These are phyloP conservation scores for Escovopsis weberi DNA, from an alignment of 2,329 filamentous ascomycete genomes.

Conservation along the genomic window DNA sequence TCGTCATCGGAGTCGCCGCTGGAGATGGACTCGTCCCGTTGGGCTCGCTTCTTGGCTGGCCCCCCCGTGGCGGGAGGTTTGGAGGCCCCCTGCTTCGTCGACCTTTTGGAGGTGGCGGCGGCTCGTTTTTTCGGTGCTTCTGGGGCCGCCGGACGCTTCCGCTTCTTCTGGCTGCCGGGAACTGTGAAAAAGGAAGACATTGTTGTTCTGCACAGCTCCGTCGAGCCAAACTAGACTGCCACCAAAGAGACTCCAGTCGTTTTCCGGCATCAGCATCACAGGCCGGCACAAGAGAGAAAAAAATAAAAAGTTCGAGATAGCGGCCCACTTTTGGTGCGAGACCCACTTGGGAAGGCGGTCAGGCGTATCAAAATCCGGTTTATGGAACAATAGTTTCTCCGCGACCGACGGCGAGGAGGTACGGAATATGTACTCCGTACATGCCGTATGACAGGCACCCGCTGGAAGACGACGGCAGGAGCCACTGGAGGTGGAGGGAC, in stretches of 20 bases:
- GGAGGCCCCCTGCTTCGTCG: constrained; percentile 22
- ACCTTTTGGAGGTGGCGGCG: constrained; percentile 32
- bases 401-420: constrained; percentile 20
- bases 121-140: constrained; percentile 46
- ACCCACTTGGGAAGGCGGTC: constrained; percentile 1
- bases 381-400: constrained; percentile 19
- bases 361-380: constrained; percentile 11
- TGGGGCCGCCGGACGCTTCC: constrained; percentile 52
- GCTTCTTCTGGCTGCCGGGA: constrained; percentile 76
- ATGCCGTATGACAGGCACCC: constrained; percentile 15
- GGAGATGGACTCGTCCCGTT: constrained; percentile 65
- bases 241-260: too few species aligned
- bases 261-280: too few species aligned
- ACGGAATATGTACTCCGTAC: constrained; percentile 2
- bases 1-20: constrained; percentile 60
- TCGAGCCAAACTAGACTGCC: background rate
- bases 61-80: constrained; percentile 16
- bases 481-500: too few species aligned
- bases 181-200: constrained; percentile 97
- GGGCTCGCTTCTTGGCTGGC: constrained; percentile 27
- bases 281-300: constrained; percentile 18
- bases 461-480: background rate
- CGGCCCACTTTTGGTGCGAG: constrained; percentile 12
- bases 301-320: constrained; percentile 27
- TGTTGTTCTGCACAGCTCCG: constrained; percentile 11